Evolutionary conservation across 345 rosid genomes (phyloP).

Genomic region (Hibiscus syriacus): DNA sequence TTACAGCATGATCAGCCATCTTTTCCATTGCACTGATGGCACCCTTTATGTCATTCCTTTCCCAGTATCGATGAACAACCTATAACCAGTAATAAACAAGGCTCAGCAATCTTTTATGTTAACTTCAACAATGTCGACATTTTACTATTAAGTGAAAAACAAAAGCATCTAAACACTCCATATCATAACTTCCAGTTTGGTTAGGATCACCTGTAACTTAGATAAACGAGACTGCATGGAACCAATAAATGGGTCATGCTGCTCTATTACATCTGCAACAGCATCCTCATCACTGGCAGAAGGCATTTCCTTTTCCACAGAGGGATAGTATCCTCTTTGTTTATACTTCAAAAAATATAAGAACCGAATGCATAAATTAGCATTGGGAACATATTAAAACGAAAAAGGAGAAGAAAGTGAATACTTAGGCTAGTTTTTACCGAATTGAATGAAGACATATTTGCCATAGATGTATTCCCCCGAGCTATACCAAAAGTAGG

Average conservation of each 20-base stretch:
- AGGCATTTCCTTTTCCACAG: slow-evolving; percentile 48
- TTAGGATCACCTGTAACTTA: slow-evolving; percentile 71
- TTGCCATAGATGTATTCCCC: slow-evolving; percentile 33
- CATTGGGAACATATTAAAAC: background rate
- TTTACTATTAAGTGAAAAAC: background rate
- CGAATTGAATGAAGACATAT: slow-evolving; percentile 38
- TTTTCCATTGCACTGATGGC: slow-evolving; percentile 70
- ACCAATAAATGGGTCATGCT: slow-evolving; percentile 81
- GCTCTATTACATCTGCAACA: slow-evolving; percentile 59
- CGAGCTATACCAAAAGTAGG: slow-evolving; percentile 32
- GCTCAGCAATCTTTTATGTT: slow-evolving; percentile 16
- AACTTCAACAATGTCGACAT: background rate
- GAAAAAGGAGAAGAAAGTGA: background rate
- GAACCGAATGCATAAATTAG: slow-evolving; percentile 3
- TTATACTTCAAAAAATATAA: slow-evolving; percentile 26
- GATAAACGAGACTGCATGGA: slow-evolving; percentile 86
- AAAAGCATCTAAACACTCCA: background rate
- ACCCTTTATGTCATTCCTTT: slow-evolving; percentile 75
- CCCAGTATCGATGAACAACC: slow-evolving; percentile 89
- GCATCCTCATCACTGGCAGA: slow-evolving; percentile 67
- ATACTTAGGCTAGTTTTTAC: slow-evolving; percentile 25
- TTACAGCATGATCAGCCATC: slow-evolving; percentile 92
- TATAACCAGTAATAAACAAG: slow-evolving; percentile 27
- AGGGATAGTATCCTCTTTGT: slow-evolving; percentile 46
- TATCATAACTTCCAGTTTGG: slow-evolving; percentile 16